Conservation (phyloP, 2,329 filamentous ascomycete species). For the Pseudocercospora macadamiae region DNA sequence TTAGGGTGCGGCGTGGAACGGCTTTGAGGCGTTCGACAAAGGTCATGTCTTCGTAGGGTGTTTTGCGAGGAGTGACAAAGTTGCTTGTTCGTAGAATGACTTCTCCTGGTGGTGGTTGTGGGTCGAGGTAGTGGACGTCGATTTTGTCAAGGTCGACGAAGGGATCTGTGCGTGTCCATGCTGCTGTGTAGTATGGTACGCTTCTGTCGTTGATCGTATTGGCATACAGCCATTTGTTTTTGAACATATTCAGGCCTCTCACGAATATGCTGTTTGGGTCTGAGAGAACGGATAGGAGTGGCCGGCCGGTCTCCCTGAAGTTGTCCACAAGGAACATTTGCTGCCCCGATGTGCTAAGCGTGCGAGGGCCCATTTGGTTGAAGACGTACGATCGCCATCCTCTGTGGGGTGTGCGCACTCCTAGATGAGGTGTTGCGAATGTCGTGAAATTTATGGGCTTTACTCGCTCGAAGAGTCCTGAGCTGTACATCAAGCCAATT, state of each 20-base stretch:
- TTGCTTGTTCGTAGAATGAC: constrained; percentile 72
- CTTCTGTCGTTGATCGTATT: constrained; percentile 87
- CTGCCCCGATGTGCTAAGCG: constrained; percentile 78
- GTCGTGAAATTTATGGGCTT: constrained; percentile 92
- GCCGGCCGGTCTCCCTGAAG: constrained; percentile 80
- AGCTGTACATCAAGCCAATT: constrained; percentile 78
- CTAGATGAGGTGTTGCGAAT: constrained; percentile 78
- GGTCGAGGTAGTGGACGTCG: constrained; percentile 69
- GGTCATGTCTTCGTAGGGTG: constrained; percentile 21
- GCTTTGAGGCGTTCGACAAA: constrained; percentile 26
- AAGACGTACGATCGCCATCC: constrained; percentile 50
- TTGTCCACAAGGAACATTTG: constrained; percentile 87
- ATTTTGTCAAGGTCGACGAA: constrained; percentile 69
- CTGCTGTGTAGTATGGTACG: constrained; percentile 81
- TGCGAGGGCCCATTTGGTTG: constrained; percentile 83
- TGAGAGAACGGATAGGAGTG: constrained; percentile 78
- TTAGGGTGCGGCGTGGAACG: constrained; percentile 44
- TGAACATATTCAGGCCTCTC: constrained; percentile 73
- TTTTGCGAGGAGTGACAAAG: constrained; percentile 56
- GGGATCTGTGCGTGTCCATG: constrained; percentile 76
- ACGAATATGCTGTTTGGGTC: constrained; percentile 87
- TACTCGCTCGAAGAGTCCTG: constrained; percentile 76
- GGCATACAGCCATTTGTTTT: constrained; percentile 75
- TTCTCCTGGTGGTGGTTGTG: constrained; percentile 70
- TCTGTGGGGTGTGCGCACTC: constrained; percentile 48